Base-by-base conservation (phyloP, 495 filamentous ascomycete genomes). In the Annulohypoxylon moriforme region DNA sequence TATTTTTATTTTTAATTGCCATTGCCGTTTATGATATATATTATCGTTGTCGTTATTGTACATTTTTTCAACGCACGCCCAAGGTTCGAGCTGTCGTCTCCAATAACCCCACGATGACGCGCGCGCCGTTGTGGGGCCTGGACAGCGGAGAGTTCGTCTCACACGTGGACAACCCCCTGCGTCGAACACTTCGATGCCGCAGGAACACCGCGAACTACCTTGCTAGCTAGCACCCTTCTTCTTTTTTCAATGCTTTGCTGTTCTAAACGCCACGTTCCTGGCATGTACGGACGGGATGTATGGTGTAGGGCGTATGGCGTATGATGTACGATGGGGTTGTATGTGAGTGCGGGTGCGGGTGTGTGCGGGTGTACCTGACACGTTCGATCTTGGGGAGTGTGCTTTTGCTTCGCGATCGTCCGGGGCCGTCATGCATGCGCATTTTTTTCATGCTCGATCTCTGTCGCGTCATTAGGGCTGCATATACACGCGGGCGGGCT, bases 341-440 rank as follows among this genome's bases (percentile, higher is more conserved):
- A 36, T 65, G 60, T 61, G 61, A 53, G 49, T 31, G 50, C n/a
- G 16, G 20, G 50, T 13, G 16, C 24, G 18, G 4, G 46, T 49
- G 46, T 60, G 61, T 59, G 62, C 55, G 64, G 64, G 67, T 70
- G 72, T 47, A 63, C 62, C 56, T 69, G 44, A 40, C 69, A 63
- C 66, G 64, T 67, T 59, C 42, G 50, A 55, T 55, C 50, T 55
- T 29, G 27, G 49, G 10, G 50, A 6, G 27, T 29, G 46, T 50
- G 46, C 46, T 20, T 55, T 55, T 33, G 50, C 50, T 73, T 73
- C 77, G 64, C 24, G 69, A 81, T 83, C 80, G 24, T 29, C 47
- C 47, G 47, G 70, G 80, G 82, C 78, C 83, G 77, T 67, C 81
- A 81, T 84, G 83, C 82, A 84, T 79, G 74, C 77, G 58, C 55